A percentile compares a stretch with the other conserved stretches of the same genome.
phyloP scores from a whole-genome alignment of 2,329 filamentous ascomycete species.

The Seiridium unicorne region DNA sequence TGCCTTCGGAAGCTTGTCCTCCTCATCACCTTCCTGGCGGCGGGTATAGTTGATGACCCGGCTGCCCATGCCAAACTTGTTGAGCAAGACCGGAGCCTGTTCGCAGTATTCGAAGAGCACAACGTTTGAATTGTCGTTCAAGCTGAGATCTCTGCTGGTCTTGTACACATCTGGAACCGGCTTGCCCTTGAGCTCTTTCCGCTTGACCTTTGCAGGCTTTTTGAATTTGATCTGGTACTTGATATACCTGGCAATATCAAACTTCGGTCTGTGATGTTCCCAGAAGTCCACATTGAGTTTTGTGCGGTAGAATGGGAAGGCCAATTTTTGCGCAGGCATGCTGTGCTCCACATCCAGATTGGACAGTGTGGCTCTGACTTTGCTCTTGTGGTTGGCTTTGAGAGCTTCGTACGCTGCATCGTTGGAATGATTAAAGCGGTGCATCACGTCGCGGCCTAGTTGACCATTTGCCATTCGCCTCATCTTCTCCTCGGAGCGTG shows the following conservation, averaged over 20 bases:
- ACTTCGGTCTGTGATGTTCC: slow-evolving; percentile 62
- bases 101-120: slow-evolving; percentile 95
- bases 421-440: slow-evolving; percentile 93
- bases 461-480: slow-evolving; percentile 68
- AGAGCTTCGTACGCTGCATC: slow-evolving; percentile 93
- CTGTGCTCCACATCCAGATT: slow-evolving; percentile 94
- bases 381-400: slow-evolving; percentile 96
- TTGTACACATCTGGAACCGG: slow-evolving; percentile 76
- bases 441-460: slow-evolving; percentile 69
- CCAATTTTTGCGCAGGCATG: slow-evolving; percentile 83
- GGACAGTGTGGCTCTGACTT: slow-evolving; percentile 87
- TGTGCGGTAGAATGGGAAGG: slow-evolving; percentile 95
- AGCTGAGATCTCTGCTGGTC: slow-evolving; percentile 76
- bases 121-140: slow-evolving; percentile 85
- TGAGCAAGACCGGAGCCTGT: slow-evolving; percentile 85
- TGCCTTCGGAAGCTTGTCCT: slow-evolving; percentile 75
- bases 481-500: slow-evolving; percentile 53
- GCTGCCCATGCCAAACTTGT: slow-evolving; percentile 96
- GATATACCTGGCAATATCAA: slow-evolving; percentile 62
- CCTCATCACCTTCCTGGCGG: slow-evolving; percentile 70
- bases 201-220: slow-evolving; percentile 69
- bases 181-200: slow-evolving; percentile 79
- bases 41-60: slow-evolving; percentile 96
- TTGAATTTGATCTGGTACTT: slow-evolving; percentile 25
- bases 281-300: slow-evolving; percentile 73